A percentile compares a stretch with the other conserved stretches of the same genome.
phyloP scores from a whole-genome alignment of 495 filamentous ascomycete species.

The Aspergillus mulundensis region DNA sequence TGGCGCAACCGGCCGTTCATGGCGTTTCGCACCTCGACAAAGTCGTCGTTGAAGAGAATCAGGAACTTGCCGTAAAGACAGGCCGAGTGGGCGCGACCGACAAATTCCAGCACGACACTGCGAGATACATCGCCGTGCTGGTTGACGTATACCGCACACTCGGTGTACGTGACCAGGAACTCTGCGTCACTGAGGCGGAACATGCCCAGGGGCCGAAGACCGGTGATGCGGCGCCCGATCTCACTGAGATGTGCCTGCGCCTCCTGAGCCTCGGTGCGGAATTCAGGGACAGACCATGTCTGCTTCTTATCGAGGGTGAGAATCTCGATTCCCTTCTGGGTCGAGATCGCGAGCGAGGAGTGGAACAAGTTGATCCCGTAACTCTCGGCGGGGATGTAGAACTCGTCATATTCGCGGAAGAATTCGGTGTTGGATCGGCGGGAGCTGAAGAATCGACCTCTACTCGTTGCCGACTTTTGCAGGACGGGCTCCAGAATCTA shows the following conservation, averaged over 20 bases:
- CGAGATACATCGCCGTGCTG: conserved; percentile 94
- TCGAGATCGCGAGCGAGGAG: conserved; percentile 83
- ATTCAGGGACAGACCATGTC: conserved; percentile 83
- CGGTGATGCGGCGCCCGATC: conserved; percentile 75
- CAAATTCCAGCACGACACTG: conserved; percentile 94
- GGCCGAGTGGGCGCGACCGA: conserved; percentile 81
- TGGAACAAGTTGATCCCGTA: conserved; percentile 96
- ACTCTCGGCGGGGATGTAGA: conserved; percentile 97
- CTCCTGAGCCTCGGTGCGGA: conserved; percentile 48
- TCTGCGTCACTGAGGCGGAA: conserved; percentile 90
- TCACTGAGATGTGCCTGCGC: conserved; percentile 64
- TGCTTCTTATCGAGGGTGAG: conserved; percentile 95
- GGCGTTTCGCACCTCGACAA: conserved; percentile 94
- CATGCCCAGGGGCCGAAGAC: conserved; percentile 87
- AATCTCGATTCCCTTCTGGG: conserved; percentile 89
- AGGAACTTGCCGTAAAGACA: conserved; percentile 73
- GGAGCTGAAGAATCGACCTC: conserved; percentile 62
- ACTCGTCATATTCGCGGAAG: conserved; percentile 97
- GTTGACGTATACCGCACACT: conserved; percentile 96
- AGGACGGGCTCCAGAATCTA: conserved; percentile 88
- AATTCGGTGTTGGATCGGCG: conserved; percentile 78
- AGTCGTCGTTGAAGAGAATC: conserved; percentile 83
- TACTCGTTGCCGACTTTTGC: conserved; percentile 61
- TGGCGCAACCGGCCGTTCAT: conserved; percentile 91
- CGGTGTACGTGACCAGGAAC: conserved; percentile 89